Conservation (phyloP, 148 eudicot species). For the Rhododendron vialii region DNA sequence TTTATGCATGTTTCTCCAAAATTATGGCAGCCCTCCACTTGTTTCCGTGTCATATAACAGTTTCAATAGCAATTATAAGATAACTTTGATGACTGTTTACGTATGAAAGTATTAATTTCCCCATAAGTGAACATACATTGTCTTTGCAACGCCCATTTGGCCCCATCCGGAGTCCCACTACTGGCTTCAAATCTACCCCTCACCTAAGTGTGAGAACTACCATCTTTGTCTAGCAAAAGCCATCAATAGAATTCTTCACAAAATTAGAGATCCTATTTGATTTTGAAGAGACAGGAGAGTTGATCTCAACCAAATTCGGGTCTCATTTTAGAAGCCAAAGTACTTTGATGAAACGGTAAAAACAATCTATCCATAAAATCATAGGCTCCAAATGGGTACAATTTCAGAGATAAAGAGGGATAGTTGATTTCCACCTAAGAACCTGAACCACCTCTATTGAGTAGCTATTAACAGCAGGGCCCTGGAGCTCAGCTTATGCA, state of each 20-base stretch:
- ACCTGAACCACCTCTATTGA: neutral
- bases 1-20: too few relatives aligned
- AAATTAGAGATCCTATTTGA: neutral
- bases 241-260: neutral
- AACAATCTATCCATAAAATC: neutral
- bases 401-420: neutral
- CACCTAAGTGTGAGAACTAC: neutral
- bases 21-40: neutral
- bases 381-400: neutral
- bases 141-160: neutral
- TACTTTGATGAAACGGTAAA: neutral
- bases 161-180: neutral
- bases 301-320: neutral
- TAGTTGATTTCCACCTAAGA: neutral
- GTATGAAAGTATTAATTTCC: neutral
- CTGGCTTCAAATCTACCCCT: neutral
- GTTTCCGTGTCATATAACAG: neutral
- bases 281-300: neutral
- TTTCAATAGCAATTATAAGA: neutral
- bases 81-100: neutral
- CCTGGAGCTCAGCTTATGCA: neutral
- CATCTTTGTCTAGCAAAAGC: neutral
- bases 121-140: neutral
- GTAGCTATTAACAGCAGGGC: neutral
- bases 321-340: neutral